A percentile compares a stretch with the other conserved stretches of the same genome.
These are phyloP conservation scores for Linum usitatissimum DNA, from an alignment of 345 rosid species.

Conservation along the genomic window DNA sequence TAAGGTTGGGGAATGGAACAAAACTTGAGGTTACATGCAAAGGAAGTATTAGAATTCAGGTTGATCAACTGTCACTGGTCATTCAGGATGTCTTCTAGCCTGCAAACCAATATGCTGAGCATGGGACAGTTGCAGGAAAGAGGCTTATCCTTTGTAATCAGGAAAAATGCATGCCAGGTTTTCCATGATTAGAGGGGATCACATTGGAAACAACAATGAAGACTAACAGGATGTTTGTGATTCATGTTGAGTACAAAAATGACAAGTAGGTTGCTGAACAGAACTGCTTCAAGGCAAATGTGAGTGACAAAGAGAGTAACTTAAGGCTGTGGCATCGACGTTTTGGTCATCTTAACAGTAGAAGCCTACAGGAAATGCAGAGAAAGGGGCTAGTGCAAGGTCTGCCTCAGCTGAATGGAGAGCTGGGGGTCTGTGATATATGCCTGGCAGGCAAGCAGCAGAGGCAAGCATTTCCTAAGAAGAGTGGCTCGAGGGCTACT, in stretches of 20 bases:
- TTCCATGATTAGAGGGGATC: no score
- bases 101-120: not conserved
- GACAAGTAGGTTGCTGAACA: not conserved
- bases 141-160: no score
- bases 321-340: not conserved
- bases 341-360: not conserved
- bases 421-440: not conserved
- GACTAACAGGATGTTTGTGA: not conserved
- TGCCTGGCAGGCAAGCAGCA: slow-evolving; percentile 1
- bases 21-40: no score
- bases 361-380: not conserved
- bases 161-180: no score
- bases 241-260: not conserved
- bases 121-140: not conserved
- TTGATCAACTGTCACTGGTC: not conserved
- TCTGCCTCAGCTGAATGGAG: not conserved
- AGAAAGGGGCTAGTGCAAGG: not conserved
- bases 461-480: not conserved
- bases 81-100: not conserved
- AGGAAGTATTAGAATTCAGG: no score
- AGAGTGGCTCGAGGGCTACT: not conserved
- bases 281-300: not conserved
- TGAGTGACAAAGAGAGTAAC: not conserved
- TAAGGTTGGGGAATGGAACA: no score
- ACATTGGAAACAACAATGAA: not conserved